Conservation (phyloP, 495 filamentous ascomycete species). For the Ascodesmis nigricans region DNA sequence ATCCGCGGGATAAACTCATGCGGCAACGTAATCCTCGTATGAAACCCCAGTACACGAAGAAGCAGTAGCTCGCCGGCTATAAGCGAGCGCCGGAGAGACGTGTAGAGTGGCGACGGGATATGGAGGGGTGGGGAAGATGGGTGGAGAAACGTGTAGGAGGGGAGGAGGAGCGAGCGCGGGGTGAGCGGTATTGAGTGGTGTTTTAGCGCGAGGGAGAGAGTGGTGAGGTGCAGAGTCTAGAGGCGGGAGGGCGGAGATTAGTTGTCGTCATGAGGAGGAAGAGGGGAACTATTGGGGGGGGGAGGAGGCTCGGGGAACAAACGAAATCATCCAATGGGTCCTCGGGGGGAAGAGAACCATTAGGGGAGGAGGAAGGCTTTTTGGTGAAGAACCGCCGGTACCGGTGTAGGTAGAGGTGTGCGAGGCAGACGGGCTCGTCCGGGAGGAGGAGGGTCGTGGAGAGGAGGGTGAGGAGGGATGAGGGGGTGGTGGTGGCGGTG, state of each 20-base stretch:
- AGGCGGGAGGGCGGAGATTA: no score
- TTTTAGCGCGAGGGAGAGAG: conserved; percentile 27
- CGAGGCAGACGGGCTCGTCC: conserved; percentile 25
- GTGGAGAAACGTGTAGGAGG: conserved; percentile 25
- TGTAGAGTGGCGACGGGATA: conserved; percentile 25
- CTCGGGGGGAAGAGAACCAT: neutral
- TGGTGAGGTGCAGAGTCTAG: conserved; percentile 25
- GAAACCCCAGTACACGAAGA: conserved; percentile 26
- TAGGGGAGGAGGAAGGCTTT: no score
- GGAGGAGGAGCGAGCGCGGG: conserved; percentile 26
- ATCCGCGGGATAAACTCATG: conserved; percentile 25
- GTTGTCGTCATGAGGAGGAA: no score
- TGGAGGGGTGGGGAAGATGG: conserved; percentile 18
- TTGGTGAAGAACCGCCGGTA: no score
- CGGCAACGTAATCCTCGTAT: conserved; percentile 24
- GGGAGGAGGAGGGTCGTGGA: conserved; percentile 25
- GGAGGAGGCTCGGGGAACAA: conserved; percentile 6
- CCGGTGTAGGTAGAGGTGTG: conserved; percentile 26
- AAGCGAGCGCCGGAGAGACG: conserved; percentile 25
- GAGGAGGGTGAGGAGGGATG: conserved; percentile 23
- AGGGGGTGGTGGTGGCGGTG: no score
- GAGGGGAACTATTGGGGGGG: conserved; percentile 1
- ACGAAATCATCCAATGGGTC: conserved; percentile 1
- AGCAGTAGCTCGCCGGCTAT: conserved; percentile 26
- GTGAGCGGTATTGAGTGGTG: conserved; percentile 26